Conservation (phyloP, 768 basidiomycete species). For the Mycena pura region DNA sequence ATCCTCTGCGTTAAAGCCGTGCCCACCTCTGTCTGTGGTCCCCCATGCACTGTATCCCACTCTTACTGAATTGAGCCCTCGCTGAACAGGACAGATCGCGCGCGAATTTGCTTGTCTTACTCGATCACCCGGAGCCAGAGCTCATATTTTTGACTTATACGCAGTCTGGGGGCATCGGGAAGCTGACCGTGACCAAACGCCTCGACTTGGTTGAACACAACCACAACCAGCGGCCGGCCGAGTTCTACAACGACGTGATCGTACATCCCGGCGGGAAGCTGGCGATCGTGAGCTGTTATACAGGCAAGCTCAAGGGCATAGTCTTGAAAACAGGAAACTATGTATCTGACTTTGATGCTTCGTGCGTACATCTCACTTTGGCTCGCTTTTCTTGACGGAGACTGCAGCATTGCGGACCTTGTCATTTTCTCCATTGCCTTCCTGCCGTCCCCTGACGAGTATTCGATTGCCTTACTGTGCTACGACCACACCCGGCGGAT, state of each 20-base stretch:
- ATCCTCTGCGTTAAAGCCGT: slow-evolving; percentile 62
- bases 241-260: slow-evolving; percentile 74
- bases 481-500: slow-evolving; percentile 65
- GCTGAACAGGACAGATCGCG: slow-evolving; percentile 41
- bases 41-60: not conserved
- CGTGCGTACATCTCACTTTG: slow-evolving; percentile 51
- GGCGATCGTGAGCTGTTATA: slow-evolving; percentile 70
- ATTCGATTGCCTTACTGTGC: slow-evolving; percentile 70
- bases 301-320: slow-evolving; percentile 73
- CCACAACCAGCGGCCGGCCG: slow-evolving; percentile 58
- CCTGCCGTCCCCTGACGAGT: slow-evolving; percentile 53
- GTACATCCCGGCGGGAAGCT: slow-evolving; percentile 68
- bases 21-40: slow-evolving; percentile 55
- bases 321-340: slow-evolving; percentile 60
- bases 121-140: slow-evolving; percentile 80
- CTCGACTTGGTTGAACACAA: slow-evolving; percentile 61
- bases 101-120: slow-evolving; percentile 67
- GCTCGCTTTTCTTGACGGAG: not conserved
- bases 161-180: slow-evolving; percentile 39
- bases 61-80: not conserved
- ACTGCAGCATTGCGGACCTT: slow-evolving; percentile 6
- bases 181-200: slow-evolving; percentile 49
- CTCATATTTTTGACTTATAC: slow-evolving; percentile 67
- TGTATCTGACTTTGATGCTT: slow-evolving; percentile 64
- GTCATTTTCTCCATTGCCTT: slow-evolving; percentile 71